Base-by-base conservation (phyloP, 345 rosid species). In the Streptanthus diversifolius region DNA sequence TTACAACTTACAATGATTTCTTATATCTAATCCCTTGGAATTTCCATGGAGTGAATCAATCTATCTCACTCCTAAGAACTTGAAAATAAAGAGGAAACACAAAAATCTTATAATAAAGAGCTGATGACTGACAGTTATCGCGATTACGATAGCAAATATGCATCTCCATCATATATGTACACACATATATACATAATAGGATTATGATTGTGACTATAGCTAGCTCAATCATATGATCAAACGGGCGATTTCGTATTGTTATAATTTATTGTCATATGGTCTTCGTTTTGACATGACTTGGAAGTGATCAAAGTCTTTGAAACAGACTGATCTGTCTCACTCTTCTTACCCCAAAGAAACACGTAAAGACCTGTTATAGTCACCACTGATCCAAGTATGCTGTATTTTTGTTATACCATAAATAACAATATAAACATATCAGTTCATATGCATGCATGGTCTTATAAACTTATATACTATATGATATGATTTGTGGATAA, bases 341-440 rank as follows among this genome's bases (percentile, higher is more conserved):
- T 72, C 56, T 41, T 72, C 72, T 53, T 77, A 1, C 80, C 80
- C 80, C 80, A 77, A 19, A 77, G 77, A 71, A 66, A 77, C n/a
- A 77, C 72, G 72, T 72, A 66, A 41, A 71, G 77, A 36, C 80
- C 80, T n/a, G 51, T 49, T 41, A 77, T 44, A 43, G 72, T 61
- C 22, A 77, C 68, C 18, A 24, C 21, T 5, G 80, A 77, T 59
- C 80, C 80, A 37, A 77, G 55, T 47, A 77, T 67, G 59, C 80
- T 77, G 65, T 45, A 47, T 25, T 37, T 24, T 35, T 47, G 10
- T 10, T 7, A 9, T 19, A 56, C 7, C 73, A 68, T 29, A 41
- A 3, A 36, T 11, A 36, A 58, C 25, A n/a, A 55, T 13, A 22
- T 35, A 59, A 60, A 29, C 4, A 49, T 60, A 61, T 49, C 8